Evolutionary conservation across 495 filamentous ascomycete genomes (phyloP), one percentile per base, ranked within the genome.

Genomic region (Xylaria castorea): DNA sequence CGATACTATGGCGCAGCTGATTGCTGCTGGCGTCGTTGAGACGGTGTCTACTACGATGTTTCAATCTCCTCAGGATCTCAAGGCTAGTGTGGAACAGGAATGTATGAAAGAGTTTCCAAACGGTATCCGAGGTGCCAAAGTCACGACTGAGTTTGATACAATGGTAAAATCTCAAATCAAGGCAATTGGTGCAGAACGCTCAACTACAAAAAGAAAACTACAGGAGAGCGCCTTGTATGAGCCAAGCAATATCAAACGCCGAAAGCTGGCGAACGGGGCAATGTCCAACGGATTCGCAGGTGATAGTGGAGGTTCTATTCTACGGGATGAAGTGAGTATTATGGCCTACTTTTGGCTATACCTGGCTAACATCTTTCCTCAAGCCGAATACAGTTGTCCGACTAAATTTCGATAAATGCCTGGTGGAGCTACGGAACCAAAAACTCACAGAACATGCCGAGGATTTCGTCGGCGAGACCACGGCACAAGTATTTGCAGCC

Each of bases 391-490:
- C 93, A 65, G 87, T 93, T 27, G 83, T 98, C 58, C 90, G 92
- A 38, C 85, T 98, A 32, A 97, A 97, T 79, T 91, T 94, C 77
- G 92, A 93, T 46, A 97, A 95, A 77, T 91, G 93, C 57, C 85
- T 89, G 5, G 92, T 98, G 18, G 86, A 92, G 22, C 86, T 97
- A 68, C 93, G 96, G 66, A 97, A 92, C 73, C 85, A 88, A 64
- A 90, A 90, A 30, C 91, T 99, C 40, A 88, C 92, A 50, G 83
- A 85, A 4, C 82, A 90, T 30, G 91, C 86, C 3, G 83, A 84
- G 74, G 88, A 86, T 74, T 87, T 82, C 75, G 85, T 89, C 72
- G 91, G 91, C 64, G 84, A 85, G 72, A 89, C 81, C 0, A 94
- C 95, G 0, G 87, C 89, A 4, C 85, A 90, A 61, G 88, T 98